These are phyloP conservation scores for Chaetothyriales sp. DNA, from an alignment of 2,329 filamentous ascomycete species.

Conservation along the genomic window DNA sequence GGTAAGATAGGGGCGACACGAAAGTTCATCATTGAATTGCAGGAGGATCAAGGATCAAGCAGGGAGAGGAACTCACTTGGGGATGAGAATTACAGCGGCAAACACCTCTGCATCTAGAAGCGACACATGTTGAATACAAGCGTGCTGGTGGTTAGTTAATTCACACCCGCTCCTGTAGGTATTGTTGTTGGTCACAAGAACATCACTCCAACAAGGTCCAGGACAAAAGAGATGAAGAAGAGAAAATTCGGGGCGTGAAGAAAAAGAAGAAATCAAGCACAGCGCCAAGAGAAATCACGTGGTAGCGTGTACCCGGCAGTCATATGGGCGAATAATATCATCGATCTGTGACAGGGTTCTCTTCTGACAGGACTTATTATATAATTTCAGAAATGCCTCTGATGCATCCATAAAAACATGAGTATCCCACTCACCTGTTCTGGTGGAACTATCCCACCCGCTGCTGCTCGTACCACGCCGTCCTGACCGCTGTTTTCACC, in stretches of 20 bases:
- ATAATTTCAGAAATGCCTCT: too few relatives aligned
- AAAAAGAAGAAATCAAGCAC: background rate
- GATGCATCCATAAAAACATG: background rate
- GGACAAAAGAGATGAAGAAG: background rate
- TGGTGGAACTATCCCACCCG: background rate
- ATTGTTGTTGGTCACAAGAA: too few relatives aligned
- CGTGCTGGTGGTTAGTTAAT: too few relatives aligned
- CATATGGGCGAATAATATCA: background rate
- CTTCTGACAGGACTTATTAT: background rate
- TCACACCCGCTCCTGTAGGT: too few relatives aligned
- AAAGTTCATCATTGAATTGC: constrained; percentile 38
- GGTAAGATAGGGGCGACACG: constrained; percentile 51
- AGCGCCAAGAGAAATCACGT: background rate
- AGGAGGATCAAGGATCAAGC: constrained; percentile 8
- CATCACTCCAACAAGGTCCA: background rate
- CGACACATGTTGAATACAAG: too few relatives aligned
- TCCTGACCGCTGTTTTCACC: background rate
- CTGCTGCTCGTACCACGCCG: background rate
- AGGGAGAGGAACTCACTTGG: background rate
- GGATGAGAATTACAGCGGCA: background rate
- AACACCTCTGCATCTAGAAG: background rate
- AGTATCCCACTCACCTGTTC: background rate
- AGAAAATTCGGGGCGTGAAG: background rate
- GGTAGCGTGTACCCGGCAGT: background rate
- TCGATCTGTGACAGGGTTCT: background rate